Percentiles rank a stretch among this genome's conserved stretches.
These are phyloP conservation scores for Tylopilus felleus DNA, from an alignment of 768 basidiomycete genomes.

Conservation along the genomic window DNA sequence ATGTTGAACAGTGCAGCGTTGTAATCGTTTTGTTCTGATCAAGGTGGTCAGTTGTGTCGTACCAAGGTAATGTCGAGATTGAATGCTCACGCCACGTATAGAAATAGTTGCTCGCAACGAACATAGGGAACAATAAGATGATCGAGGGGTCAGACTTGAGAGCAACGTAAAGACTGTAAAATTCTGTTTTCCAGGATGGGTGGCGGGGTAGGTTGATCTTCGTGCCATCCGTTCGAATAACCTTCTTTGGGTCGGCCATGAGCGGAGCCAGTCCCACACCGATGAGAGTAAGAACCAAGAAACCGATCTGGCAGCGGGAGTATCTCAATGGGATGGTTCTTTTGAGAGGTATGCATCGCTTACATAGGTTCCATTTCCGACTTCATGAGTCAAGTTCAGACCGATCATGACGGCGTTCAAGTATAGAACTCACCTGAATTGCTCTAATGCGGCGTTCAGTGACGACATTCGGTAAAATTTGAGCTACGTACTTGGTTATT, in stretches of 20 bases:
- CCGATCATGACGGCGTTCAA: not conserved
- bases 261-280: conserved; percentile 64
- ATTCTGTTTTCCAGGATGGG: conserved; percentile 75
- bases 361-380: conserved; percentile 74
- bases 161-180: conserved; percentile 65
- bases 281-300: conserved; percentile 67
- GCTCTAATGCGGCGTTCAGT: conserved; percentile 16
- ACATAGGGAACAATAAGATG: conserved; percentile 79
- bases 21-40: conserved; percentile 71
- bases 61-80: not conserved
- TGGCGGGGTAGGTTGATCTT: conserved; percentile 60
- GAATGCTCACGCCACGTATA: conserved; percentile 72
- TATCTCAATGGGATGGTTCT: not conserved
- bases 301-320: conserved; percentile 59
- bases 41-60: conserved; percentile 7
- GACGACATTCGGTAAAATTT: not conserved
- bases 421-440: conserved; percentile 25
- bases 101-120: conserved; percentile 82
- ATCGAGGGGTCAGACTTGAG: conserved; percentile 70
- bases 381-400: conserved; percentile 30
- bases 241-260: conserved; percentile 69
- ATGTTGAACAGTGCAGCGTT: conserved; percentile 81
- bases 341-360: conserved; percentile 21
- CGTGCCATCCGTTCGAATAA: conserved; percentile 74
- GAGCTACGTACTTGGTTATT: conserved; percentile 48